phyloP scores from a whole-genome alignment of 306 rosid genomes.

The Vachellia pachyceras region DNA sequence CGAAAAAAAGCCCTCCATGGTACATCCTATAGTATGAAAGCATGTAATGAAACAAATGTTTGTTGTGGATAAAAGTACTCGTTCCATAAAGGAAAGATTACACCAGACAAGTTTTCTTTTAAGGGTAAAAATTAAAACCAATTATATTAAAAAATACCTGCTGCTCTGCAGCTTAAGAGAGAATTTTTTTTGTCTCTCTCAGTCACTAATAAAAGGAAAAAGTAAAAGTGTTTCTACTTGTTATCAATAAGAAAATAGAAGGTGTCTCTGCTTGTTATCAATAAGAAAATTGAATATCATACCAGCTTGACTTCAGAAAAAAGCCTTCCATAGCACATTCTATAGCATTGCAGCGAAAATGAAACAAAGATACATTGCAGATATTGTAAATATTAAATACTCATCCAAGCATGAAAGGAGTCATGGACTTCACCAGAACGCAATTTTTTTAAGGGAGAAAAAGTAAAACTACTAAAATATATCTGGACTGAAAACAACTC shows the following conservation, averaged over 20 bases:
- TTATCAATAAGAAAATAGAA: conserved; percentile 12
- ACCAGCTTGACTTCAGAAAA: neutral
- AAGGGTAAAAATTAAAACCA: neutral
- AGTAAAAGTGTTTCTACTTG: neutral
- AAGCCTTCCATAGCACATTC: neutral
- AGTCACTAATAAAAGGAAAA: neutral
- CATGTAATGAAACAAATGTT: conserved; percentile 37
- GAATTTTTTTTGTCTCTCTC: neutral
- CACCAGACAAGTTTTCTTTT: neutral
- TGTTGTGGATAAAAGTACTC: conserved; percentile 14
- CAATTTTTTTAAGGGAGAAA: neutral
- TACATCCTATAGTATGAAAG: conserved; percentile 58
- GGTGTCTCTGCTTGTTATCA: neutral
- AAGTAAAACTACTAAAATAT: neutral
- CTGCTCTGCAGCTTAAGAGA: conserved; percentile 23
- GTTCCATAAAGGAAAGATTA: conserved; percentile 7
- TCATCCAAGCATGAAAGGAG: conserved; percentile 7
- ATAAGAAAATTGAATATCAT: neutral
- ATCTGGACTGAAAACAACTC: neutral
- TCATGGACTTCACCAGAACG: neutral
- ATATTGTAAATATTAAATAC: neutral
- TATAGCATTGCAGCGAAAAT: neutral
- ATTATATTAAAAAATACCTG: neutral
- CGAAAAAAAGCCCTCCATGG: conserved; percentile 89
- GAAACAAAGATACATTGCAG: no score